Evolutionary conservation across 2,329 filamentous ascomycete genomes (phyloP), one percentile per base, ranked within the genome.

Genomic region (Fusarium nelsonii): DNA sequence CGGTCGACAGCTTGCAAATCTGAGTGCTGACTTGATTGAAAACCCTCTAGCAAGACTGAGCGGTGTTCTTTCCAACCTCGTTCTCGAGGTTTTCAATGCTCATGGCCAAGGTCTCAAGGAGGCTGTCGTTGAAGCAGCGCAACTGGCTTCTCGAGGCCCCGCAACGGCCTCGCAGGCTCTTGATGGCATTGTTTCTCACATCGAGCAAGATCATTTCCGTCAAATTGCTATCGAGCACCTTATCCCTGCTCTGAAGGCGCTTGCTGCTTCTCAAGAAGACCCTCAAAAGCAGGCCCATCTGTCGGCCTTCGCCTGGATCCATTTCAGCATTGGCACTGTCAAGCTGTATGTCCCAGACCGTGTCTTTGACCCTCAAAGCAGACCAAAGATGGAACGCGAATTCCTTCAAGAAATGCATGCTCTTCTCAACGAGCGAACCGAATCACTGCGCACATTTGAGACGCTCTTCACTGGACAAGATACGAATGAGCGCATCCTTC

Each of bases 291-390:
- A 74, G 20, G 71, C 76, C 7, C 76, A 80, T 32, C 73, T 78
- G 44, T 81, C 79, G 7, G 80, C 81, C 8, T 79, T 91, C 23
- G 90, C 92, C 7, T 96, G 94, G 88, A 84, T 94, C 30, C 85
- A 91, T 51, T 89, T 97, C 63, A 91, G 92, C 3, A 80, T 94
- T 20, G 90, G 90, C 16, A 88, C 91, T 39, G 83, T 98, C 48
- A 87, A 87, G 65, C 84, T 97, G 4, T 97, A 95, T 75, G 89
- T 98, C 4, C 94, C 97, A 0, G 91, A 97, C 77, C 90, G 91
- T 70, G 87, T 92, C 5, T 96, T 95, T 73, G 96, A 99, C 77
- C 96, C 96, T 2, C 87, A 90, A 62, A 82, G 90, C 60, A 83
- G 86, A 52, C 87, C 88, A 7, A 83, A 87, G 52, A 86, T 97